phyloP scores from a whole-genome alignment of 2,329 filamentous ascomycete genomes.

The Botryotinia globosa region DNA sequence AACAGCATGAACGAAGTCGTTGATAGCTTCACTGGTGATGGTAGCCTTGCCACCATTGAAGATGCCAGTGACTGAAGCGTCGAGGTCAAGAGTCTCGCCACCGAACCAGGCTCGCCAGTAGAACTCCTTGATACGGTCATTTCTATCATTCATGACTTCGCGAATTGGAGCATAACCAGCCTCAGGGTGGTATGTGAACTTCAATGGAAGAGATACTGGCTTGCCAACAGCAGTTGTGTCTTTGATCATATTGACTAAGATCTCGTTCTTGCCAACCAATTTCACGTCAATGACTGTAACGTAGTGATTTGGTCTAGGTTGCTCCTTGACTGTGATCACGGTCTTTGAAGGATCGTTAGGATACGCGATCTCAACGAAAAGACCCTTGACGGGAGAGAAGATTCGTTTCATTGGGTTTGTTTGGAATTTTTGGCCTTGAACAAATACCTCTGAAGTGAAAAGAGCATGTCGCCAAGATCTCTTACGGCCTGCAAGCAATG shows the following conservation, averaged over 20 bases:
- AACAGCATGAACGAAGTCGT: slow-evolving; percentile 98
- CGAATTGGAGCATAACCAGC: slow-evolving; percentile 95
- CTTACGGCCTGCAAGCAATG: slow-evolving; percentile 77
- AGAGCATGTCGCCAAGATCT: slow-evolving; percentile 95
- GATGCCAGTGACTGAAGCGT: slow-evolving; percentile 77
- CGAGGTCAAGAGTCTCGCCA: slow-evolving; percentile 76
- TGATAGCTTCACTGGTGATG: slow-evolving; percentile 89
- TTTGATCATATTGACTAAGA: slow-evolving; percentile 87
- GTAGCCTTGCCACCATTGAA: slow-evolving; percentile 87
- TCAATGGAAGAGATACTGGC: slow-evolving; percentile 77
- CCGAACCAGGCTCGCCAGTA: slow-evolving; percentile 99
- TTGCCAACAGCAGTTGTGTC: slow-evolving; percentile 82
- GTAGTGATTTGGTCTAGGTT: slow-evolving; percentile 80
- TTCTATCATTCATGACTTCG: slow-evolving; percentile 93
- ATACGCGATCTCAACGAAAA: slow-evolving; percentile 83
- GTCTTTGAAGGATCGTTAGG: slow-evolving; percentile 83
- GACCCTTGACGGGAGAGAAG: slow-evolving; percentile 78
- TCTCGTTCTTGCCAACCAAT: slow-evolving; percentile 71
- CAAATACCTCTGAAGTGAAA: slow-evolving; percentile 88
- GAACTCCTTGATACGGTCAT: slow-evolving; percentile 98
- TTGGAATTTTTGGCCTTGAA: slow-evolving; percentile 95
- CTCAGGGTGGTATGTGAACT: slow-evolving; percentile 92
- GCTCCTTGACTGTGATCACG: slow-evolving; percentile 81
- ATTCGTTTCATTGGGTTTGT: slow-evolving; percentile 94
- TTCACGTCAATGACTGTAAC: slow-evolving; percentile 86